phyloP scores from a whole-genome alignment of 176 grass and related monocot genomes.

The Phyllostachys edulis region DNA sequence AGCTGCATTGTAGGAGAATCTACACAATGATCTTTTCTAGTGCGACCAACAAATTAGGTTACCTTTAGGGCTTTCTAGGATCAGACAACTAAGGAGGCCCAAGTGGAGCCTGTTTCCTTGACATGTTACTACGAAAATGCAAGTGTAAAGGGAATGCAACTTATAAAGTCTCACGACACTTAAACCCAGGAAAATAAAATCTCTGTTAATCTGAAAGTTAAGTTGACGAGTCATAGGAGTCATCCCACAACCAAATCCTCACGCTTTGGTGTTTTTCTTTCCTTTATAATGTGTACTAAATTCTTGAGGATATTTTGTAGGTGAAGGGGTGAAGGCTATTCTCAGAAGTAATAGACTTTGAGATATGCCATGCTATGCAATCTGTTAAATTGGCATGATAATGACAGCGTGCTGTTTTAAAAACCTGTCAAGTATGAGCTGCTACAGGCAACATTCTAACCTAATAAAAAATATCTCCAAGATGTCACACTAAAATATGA shows the following conservation, averaged over 20 bases:
- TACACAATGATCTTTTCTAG: conserved; percentile 22
- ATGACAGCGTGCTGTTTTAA: not conserved
- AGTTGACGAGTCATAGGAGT: not conserved
- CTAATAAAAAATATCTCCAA: not conserved
- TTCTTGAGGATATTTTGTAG: not conserved
- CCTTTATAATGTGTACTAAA: not conserved
- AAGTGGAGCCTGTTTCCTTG: conserved; percentile 34
- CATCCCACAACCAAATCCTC: not conserved
- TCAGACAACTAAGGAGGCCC: conserved; percentile 30
- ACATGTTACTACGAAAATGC: conserved; percentile 16
- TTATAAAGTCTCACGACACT: conserved; percentile 15
- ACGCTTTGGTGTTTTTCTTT: not conserved
- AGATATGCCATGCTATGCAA: not conserved
- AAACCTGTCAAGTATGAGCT: conserved; percentile 6
- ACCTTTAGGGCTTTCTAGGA: conserved; percentile 41
- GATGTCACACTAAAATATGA: not conserved
- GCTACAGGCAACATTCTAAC: not conserved
- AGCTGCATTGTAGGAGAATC: conserved; percentile 27
- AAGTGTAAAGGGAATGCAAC: conserved; percentile 1
- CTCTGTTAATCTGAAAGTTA: not conserved
- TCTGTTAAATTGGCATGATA: not conserved
- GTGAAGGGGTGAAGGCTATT: not conserved
- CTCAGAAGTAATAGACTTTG: not conserved
- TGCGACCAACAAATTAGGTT: conserved; percentile 10
- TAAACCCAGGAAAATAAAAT: not conserved